Conservation (phyloP, 768 basidiomycete species). For the Paxillus involutus region DNA sequence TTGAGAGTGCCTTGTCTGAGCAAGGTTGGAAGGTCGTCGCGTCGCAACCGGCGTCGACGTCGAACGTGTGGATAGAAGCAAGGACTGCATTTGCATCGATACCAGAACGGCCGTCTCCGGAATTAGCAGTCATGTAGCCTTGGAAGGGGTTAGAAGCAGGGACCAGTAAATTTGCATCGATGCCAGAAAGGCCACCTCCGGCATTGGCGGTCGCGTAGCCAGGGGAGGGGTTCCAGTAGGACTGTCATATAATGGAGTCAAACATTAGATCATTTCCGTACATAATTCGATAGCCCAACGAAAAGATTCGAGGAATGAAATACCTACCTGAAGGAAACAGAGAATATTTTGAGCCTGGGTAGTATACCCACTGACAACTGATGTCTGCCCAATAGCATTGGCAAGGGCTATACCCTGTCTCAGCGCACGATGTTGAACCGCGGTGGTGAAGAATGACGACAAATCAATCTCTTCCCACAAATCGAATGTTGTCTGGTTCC, state of each 20-base stretch:
- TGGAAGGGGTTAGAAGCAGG: slow-evolving; percentile 41
- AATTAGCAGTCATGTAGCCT: slow-evolving; percentile 73
- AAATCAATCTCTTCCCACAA: slow-evolving; percentile 27
- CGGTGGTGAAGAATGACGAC: slow-evolving; percentile 78
- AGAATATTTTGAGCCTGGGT: slow-evolving; percentile 62
- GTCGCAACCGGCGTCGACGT: slow-evolving; percentile 71
- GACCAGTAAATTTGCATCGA: slow-evolving; percentile 56
- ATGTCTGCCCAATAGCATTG: slow-evolving; percentile 49
- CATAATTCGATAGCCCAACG: background rate
- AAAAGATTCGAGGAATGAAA: background rate
- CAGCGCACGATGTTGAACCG: slow-evolving; percentile 73
- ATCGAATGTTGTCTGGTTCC: slow-evolving; percentile 64
- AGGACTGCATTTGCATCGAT: slow-evolving; percentile 71
- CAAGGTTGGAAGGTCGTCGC: slow-evolving; percentile 78
- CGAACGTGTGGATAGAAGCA: slow-evolving; percentile 78
- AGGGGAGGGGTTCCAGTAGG: slow-evolving; percentile 68
- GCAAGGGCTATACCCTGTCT: slow-evolving; percentile 70
- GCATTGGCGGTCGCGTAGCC: slow-evolving; percentile 75
- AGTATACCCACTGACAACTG: slow-evolving; percentile 43
- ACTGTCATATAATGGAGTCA: slow-evolving; percentile 34
- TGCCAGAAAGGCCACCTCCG: slow-evolving; percentile 69
- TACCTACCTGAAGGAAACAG: slow-evolving; percentile 71
- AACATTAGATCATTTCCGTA: background rate
- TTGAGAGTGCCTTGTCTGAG: slow-evolving; percentile 76
- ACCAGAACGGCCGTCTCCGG: slow-evolving; percentile 70